Conservation (phyloP, 202 grass and related monocot genomes). For the Bolboschoenoplectus hybrid region DNA sequence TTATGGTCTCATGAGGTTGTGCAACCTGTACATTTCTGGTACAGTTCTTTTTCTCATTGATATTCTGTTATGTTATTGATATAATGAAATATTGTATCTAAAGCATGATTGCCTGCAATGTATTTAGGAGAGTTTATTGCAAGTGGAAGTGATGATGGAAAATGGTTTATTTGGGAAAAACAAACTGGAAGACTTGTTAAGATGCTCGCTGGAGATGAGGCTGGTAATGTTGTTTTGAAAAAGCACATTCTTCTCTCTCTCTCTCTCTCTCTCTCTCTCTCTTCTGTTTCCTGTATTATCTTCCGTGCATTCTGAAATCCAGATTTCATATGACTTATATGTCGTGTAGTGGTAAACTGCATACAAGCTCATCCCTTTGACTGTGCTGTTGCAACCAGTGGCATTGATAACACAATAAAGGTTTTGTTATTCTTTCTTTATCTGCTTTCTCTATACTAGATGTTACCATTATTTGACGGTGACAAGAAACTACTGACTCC, state of each 20-base stretch:
- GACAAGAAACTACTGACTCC: constrained; percentile 21
- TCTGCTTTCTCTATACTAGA: not conserved
- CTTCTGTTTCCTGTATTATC: not conserved
- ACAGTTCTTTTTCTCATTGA: not conserved
- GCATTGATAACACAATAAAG: constrained; percentile 93
- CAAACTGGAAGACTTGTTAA: constrained; percentile 92
- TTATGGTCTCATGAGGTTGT: not conserved
- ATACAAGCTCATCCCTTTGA: constrained; percentile 97
- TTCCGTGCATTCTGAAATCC: not conserved
- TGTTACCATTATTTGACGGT: constrained; percentile 35
- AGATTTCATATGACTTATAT: not conserved
- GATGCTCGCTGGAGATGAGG: constrained; percentile 89
- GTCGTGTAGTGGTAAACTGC: constrained; percentile 83
- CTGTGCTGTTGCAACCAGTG: constrained; percentile 89
- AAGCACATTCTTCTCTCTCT: constrained; percentile 29
- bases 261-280: constrained; percentile 12
- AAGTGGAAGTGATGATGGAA: constrained; percentile 97
- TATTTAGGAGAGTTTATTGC: constrained; percentile 85
- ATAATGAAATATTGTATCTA: constrained; percentile 16
- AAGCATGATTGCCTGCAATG: not conserved
- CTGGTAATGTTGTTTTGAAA: constrained; percentile 64
- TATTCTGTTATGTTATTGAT: not conserved
- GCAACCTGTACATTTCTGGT: not conserved
- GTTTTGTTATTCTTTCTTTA: constrained; percentile 40
- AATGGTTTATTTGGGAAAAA: constrained; percentile 99